A percentile compares a stretch with the other conserved stretches of the same genome.
Evolutionary conservation across 768 basidiomycete species (phyloP).

Genomic region (Coprinopsis sp.): DNA sequence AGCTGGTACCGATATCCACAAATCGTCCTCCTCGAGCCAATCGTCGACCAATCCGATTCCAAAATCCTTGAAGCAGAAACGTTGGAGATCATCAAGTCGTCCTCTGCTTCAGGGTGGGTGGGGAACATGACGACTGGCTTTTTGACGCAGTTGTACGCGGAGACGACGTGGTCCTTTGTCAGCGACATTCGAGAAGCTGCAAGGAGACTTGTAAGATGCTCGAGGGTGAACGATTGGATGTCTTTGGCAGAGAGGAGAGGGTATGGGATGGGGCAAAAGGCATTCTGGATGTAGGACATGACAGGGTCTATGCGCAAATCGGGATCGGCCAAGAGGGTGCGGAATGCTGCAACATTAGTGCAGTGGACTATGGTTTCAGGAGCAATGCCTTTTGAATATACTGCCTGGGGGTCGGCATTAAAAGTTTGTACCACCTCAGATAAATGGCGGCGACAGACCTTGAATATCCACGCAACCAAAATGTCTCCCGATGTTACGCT

Average conservation of each 20-base stretch:
- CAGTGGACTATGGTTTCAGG: slow-evolving; percentile 29
- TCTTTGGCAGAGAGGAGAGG: slow-evolving; percentile 34
- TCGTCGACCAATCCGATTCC: slow-evolving; percentile 33
- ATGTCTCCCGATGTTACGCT: slow-evolving; percentile 34
- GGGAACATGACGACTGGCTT: slow-evolving; percentile 26
- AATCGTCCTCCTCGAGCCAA: slow-evolving; percentile 30
- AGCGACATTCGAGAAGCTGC: slow-evolving; percentile 17
- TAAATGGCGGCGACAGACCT: slow-evolving; percentile 19
- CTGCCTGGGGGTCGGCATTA: slow-evolving; percentile 21
- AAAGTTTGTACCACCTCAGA: background rate
- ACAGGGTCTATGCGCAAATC: slow-evolving; percentile 13
- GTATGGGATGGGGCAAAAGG: slow-evolving; percentile 37
- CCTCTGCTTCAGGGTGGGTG: slow-evolving; percentile 28
- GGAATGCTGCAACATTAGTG: slow-evolving; percentile 36
- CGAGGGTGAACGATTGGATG: slow-evolving; percentile 24
- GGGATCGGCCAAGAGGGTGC: slow-evolving; percentile 14
- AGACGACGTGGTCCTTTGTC: slow-evolving; percentile 25
- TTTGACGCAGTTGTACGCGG: slow-evolving; percentile 24
- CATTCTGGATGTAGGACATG: slow-evolving; percentile 32
- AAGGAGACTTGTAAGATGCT: slow-evolving; percentile 22
- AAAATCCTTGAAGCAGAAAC: slow-evolving; percentile 37
- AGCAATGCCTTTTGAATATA: slow-evolving; percentile 29
- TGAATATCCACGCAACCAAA: slow-evolving; percentile 37
- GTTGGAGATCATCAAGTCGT: slow-evolving; percentile 34
- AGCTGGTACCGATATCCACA: slow-evolving; percentile 37